Evolutionary conservation across 140 eudicot genomes (phyloP), one percentile per base, ranked within the genome.

Genomic region (Erigeron philadelphicus): DNA sequence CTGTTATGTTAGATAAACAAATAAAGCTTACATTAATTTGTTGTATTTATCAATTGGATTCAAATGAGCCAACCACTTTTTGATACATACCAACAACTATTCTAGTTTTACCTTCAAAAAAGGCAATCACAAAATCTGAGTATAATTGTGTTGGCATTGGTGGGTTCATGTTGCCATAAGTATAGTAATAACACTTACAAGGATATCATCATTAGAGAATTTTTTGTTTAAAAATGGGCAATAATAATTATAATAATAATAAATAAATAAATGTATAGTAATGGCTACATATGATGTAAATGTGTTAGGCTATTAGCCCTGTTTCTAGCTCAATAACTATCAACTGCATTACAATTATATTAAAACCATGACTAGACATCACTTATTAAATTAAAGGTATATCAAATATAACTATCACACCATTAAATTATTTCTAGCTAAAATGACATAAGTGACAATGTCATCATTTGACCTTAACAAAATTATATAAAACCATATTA

Each of bases 51-150:
- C 59, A 75, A 57, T 3, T 38, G 53, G 59, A 57, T 75, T 75
- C 40, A 67, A 66, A 75, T 46, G 67, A 57, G 13, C 68, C 73
- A 75, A 75, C 79, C 60, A 75, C 73, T 56, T 66, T 74, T 40
- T 47, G 61, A 66, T 66, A n/a, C 43, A 67, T 46, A 59, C 68
- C 25, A 66, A 74, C 59, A 66, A 66, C 59, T 58, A 75, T 66
- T 48, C 68, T 66, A 75, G 79, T 75, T 66, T 65, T 75, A 75
- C 79, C 53, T 56, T 66, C 38, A 35, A 66, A 65, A 56, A 54
- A 43, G 56, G 66, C 59, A 73, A 65, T 54, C 49, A 44, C 45
- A 74, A 9, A 12, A 41, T 56, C 47, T 19, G 40, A 65, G 7
- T 45, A 48, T 43, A 9, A 23, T 21, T 35, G 21, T 44, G 13